Evolutionary conservation across 2,329 filamentous ascomycete species (phyloP), one percentile per base, ranked within the genome.

Genomic region (Trichoderma simmonsii): DNA sequence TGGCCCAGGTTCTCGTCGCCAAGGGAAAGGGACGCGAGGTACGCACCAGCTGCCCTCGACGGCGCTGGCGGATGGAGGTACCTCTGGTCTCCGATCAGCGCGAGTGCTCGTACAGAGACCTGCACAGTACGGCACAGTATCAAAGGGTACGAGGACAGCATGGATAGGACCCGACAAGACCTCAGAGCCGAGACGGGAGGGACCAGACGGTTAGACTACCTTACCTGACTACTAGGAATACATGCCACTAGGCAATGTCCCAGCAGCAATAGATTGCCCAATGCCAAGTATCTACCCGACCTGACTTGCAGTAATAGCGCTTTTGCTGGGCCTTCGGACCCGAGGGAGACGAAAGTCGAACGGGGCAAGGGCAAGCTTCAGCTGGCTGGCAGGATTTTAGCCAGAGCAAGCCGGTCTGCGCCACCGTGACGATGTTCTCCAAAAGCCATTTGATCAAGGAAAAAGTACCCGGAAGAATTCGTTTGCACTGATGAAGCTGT

Each of bases 1-100:
- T 59, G 65, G 65, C 34, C 65, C 65, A 68, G 65, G 65, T 68
- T 68, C 65, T 68, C 54, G 65, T 68, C 65, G 65, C 64, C 64
- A 59, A 54, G 65, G 54, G 56, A 67, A 59, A 54, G 64, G 54
- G 56, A 68, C 65, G 65, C 34, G 65, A 57, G 51, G 63, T 56
- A 66, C 48, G 26, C 43, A 24, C 28, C 36, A 24, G 6, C 18
- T 54, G 43, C n/a, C 28, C 63, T 54, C n/a, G 63, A 54, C 28
- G 28, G 43, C n/a, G 30, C 43, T 48, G 36, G n/a, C 14, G 15
- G 39, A 39, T 18, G 24, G n/a, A 36, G 12, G 63, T 43, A 28
- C 51, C 64, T 57, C 32, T 57, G n/a, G 64, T 65, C 28, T 39
- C 36, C 36, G 36, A 39, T 39, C 36, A 18, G 15, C 36, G 36